Evolutionary conservation across 2,329 filamentous ascomycete genomes (phyloP).

Genomic region (Annulohypoxylon truncatum): DNA sequence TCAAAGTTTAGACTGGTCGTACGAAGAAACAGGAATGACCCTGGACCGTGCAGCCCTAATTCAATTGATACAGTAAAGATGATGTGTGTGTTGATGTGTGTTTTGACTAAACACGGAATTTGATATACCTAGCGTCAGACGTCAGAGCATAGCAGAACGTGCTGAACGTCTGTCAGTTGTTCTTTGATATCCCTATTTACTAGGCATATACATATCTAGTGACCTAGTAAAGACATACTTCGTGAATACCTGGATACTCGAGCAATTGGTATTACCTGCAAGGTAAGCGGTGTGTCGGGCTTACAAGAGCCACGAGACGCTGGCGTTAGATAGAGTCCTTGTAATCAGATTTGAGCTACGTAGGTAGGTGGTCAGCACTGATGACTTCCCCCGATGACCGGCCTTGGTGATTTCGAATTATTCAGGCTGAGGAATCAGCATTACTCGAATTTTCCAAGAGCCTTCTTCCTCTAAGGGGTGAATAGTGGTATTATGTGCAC

Average conservation of each 20-base stretch:
- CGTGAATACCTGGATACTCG: too few species aligned
- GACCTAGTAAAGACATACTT: too few species aligned
- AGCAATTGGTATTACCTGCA: not conserved
- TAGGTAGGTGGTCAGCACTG: slow-evolving; percentile 31
- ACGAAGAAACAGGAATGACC: slow-evolving; percentile 9
- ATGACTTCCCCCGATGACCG: slow-evolving; percentile 28
- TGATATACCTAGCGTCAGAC: not conserved
- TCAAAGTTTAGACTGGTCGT: slow-evolving; percentile 11
- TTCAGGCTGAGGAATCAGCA: slow-evolving; percentile 12
- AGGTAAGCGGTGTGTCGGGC: slow-evolving; percentile 29
- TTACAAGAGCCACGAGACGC: slow-evolving; percentile 17
- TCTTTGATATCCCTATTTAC: not conserved
- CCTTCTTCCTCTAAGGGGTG: too few species aligned
- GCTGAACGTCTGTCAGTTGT: not conserved
- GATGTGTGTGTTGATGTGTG: slow-evolving; percentile 3
- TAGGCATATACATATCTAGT: not conserved
- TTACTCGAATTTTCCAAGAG: not conserved
- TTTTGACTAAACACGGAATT: slow-evolving; percentile 3
- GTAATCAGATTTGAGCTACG: not conserved
- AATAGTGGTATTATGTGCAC: too few species aligned
- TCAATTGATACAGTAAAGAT: slow-evolving; percentile 8
- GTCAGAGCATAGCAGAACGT: slow-evolving; percentile 2
- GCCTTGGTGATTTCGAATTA: slow-evolving; percentile 1
- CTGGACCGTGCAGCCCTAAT: slow-evolving; percentile 15
- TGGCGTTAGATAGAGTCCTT: not conserved